phyloP scores from a whole-genome alignment of 495 filamentous ascomycete species.

The Penicillium riverlandense region DNA sequence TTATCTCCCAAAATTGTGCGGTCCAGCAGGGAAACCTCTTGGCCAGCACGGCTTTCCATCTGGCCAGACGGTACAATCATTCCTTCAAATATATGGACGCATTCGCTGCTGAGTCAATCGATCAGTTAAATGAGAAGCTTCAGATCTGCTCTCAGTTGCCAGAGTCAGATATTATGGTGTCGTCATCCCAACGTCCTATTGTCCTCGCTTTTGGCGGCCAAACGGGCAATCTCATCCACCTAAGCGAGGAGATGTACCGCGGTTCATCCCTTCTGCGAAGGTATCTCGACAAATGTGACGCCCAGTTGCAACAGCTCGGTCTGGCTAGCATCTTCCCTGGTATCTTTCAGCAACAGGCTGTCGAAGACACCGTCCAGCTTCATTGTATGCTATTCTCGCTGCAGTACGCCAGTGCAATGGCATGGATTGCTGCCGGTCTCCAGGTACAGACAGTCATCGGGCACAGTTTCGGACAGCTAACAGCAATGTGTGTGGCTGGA shows the following conservation, averaged over 20 bases:
- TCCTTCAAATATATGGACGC: too few relatives aligned
- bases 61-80: too few relatives aligned
- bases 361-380: conserved; percentile 27
- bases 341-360: conserved; percentile 34
- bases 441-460: conserved; percentile 32
- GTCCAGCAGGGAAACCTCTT: too few relatives aligned
- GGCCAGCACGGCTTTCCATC: too few relatives aligned
- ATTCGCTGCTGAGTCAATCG: too few relatives aligned
- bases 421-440: conserved; percentile 45
- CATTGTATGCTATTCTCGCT: conserved; percentile 39
- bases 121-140: too few relatives aligned
- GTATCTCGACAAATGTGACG: conserved; percentile 31
- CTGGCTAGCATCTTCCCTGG: conserved; percentile 29
- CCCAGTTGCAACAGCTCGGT: conserved; percentile 15
- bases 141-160: too few relatives aligned
- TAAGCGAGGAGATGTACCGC: conserved; percentile 19
- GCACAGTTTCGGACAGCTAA: conserved; percentile 49
- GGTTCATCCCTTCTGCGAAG: conserved; percentile 15
- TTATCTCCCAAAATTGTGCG: too few relatives aligned
- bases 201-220: conserved; percentile 29
- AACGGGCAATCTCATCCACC: conserved; percentile 3
- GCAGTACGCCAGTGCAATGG: conserved; percentile 41
- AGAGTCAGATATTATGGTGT: too few relatives aligned
- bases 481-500: conserved; percentile 37
- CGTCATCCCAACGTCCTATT: conserved; percentile 5